These are phyloP conservation scores for Phoma sp. DNA, from an alignment of 2,329 filamentous ascomycete genomes.

Conservation along the genomic window DNA sequence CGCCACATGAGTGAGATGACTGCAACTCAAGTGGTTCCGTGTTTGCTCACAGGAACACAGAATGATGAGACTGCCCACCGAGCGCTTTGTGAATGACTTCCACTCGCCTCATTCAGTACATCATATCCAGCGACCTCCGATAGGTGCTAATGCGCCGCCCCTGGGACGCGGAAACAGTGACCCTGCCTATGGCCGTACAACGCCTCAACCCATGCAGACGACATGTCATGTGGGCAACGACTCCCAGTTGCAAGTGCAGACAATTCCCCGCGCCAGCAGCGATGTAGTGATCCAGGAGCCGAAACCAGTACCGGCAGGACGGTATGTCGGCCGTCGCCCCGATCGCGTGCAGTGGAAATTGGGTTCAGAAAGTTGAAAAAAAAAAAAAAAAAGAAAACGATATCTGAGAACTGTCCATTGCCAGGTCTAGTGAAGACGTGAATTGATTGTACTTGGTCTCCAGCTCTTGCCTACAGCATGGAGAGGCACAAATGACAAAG, in stretches of 20 bases:
- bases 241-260: slow-evolving; percentile 15
- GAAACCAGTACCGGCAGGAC: slow-evolving; percentile 31
- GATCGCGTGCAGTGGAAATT: slow-evolving; percentile 45
- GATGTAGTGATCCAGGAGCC: slow-evolving; percentile 36
- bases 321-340: slow-evolving; percentile 20
- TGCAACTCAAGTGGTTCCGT: not conserved
- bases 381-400: not conserved
- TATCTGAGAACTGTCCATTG: not conserved
- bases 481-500: no score
- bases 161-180: slow-evolving; percentile 35
- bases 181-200: slow-evolving; percentile 16
- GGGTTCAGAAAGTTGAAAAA: slow-evolving; percentile 36
- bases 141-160: slow-evolving; percentile 2
- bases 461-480: not conserved
- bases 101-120: slow-evolving; percentile 28
- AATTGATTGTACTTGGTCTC: no score
- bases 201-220: slow-evolving; percentile 18
- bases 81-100: slow-evolving; percentile 25
- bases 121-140: slow-evolving; percentile 25
- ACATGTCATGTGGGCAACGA: slow-evolving; percentile 36
- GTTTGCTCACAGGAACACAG: slow-evolving; percentile 1
- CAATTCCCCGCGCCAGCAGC: slow-evolving; percentile 32
- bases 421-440: no score
- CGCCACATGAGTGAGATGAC: slow-evolving; percentile 34
- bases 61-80: slow-evolving; percentile 3